Percentiles rank a stretch among this genome's conserved stretches.
Conservation (phyloP, 83 land plant species). For the Picea engelmannii region DNA sequence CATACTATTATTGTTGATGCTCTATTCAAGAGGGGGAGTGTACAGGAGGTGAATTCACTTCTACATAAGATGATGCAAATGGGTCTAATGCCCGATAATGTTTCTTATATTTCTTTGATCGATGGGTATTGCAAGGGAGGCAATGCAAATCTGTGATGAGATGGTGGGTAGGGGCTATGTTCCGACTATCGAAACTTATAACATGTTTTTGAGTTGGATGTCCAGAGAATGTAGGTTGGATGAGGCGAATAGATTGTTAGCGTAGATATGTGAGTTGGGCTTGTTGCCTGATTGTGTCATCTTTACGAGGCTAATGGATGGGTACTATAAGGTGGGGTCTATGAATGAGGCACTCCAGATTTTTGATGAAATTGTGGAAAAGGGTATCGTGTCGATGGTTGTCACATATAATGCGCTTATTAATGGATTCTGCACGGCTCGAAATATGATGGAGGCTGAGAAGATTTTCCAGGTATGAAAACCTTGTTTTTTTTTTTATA, state of each 20-base stretch:
- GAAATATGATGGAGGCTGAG: not conserved
- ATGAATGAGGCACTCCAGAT: conserved; percentile 6
- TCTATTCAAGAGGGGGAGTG: too few relatives aligned
- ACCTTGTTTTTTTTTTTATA: too few relatives aligned
- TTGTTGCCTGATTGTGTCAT: not conserved
- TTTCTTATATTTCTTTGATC: too few relatives aligned
- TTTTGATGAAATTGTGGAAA: conserved; percentile 2
- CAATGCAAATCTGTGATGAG: not conserved
- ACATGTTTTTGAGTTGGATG: not conserved
- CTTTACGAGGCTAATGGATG: not conserved
- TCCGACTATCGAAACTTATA: not conserved
- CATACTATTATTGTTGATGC: too few relatives aligned
- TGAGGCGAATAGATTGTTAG: not conserved
- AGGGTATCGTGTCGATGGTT: not conserved
- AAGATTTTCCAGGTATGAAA: not conserved
- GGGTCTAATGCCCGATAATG: too few relatives aligned
- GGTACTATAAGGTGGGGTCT: not conserved
- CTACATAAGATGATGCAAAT: too few relatives aligned
- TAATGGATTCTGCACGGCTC: not conserved
- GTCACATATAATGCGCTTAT: conserved; percentile 10
- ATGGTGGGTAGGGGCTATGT: not conserved
- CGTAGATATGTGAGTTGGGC: not conserved
- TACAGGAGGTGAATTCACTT: too few relatives aligned
- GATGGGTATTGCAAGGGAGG: too few relatives aligned
- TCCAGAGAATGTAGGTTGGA: not conserved